Conservation (phyloP, 331 rosid species). For the Acacia pycnantha region DNA sequence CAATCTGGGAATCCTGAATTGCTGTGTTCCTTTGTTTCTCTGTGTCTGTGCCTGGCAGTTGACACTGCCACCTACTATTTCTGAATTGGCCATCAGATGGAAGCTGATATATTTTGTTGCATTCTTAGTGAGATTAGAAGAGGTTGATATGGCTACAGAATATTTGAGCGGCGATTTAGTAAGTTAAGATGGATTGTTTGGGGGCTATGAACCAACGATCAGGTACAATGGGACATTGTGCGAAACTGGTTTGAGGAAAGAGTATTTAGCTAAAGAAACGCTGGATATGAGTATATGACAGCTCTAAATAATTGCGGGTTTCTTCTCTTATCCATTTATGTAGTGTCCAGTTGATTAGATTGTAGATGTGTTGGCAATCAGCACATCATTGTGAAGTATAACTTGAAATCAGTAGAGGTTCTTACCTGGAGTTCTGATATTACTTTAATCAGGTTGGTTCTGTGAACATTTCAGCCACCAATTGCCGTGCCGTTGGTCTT, state of each 20-base stretch:
- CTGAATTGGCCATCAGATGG: constrained; percentile 4
- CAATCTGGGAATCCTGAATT: neutral
- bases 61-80: neutral
- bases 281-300: neutral
- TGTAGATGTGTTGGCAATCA: neutral
- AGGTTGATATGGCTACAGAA: neutral
- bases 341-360: neutral
- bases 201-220: neutral
- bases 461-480: neutral
- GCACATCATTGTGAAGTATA: neutral
- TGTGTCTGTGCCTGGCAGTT: neutral
- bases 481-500: neutral
- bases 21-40: neutral
- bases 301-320: neutral
- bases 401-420: neutral
- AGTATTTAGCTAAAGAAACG: neutral
- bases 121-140: neutral
- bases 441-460: neutral
- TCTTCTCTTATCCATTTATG: neutral
- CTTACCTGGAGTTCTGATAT: neutral
- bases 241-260: neutral
- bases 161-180: constrained; percentile 10
- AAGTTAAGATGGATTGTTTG: neutral
- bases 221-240: neutral
- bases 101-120: neutral